A percentile compares a stretch with the other conserved stretches of the same genome.
These are phyloP conservation scores for Apophysomyces ossiformis DNA, from an alignment of 371 early-diverging fungal species.

Conservation along the genomic window DNA sequence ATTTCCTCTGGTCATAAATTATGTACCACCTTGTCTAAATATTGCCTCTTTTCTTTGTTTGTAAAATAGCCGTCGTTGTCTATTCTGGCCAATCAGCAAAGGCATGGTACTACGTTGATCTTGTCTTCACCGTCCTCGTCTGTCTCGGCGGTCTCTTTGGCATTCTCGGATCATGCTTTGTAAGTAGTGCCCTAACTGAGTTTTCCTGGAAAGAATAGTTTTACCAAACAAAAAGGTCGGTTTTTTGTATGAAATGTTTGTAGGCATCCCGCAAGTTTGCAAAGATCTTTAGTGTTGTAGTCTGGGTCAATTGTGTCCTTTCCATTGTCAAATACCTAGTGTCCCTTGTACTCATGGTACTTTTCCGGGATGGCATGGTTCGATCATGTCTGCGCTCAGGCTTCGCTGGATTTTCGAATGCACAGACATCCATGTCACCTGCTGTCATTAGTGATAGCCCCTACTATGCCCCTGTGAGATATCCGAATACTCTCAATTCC, in stretches of 20 bases:
- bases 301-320: constrained; percentile 45
- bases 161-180: constrained; percentile 49
- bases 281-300: constrained; percentile 45
- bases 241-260: neutral
- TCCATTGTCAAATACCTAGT: constrained; percentile 48
- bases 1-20: neutral
- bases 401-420: constrained; percentile 43
- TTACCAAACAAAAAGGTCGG: neutral
- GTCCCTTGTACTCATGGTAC: constrained; percentile 43
- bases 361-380: constrained; percentile 35
- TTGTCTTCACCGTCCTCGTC: constrained; percentile 43
- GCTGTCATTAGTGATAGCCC: constrained; percentile 31
- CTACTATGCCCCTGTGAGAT: constrained; percentile 51
- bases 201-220: neutral
- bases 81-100: constrained; percentile 52
- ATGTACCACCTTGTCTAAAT: constrained; percentile 6
- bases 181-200: constrained; percentile 23
- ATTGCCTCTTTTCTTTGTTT: constrained; percentile 1
- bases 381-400: constrained; percentile 50
- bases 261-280: constrained; percentile 52
- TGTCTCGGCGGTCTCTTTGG: constrained; percentile 49
- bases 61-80: constrained; percentile 36
- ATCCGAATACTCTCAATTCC: constrained; percentile 45
- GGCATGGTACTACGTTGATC: constrained; percentile 51
- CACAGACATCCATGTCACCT: constrained; percentile 33